phyloP scores from a whole-genome alignment of 352 stramenopile genomes.

The Globisporangium canariense region DNA sequence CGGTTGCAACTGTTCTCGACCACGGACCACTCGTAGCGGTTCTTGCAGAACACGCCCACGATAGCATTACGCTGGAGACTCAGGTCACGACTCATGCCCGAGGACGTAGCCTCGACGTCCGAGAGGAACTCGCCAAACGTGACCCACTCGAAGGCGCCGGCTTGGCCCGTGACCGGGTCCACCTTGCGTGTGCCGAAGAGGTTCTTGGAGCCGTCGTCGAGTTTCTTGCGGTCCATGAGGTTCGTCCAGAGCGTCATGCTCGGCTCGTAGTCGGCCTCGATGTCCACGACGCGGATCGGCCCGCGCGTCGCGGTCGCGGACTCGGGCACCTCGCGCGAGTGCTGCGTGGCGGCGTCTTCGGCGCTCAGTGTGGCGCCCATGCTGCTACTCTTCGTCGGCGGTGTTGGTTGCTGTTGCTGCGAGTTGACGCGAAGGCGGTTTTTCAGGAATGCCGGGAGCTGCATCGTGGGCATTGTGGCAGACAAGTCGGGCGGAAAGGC shows the following conservation, averaged over 20 bases:
- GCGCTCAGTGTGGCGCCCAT: conserved; percentile 5
- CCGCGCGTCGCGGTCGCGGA: conserved; percentile 17
- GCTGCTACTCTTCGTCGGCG: neutral
- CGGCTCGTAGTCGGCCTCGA: conserved; percentile 26
- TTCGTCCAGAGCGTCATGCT: conserved; percentile 58
- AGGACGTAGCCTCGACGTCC: conserved; percentile 30
- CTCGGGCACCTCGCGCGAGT: conserved; percentile 17
- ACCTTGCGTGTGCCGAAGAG: conserved; percentile 49
- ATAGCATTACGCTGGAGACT: conserved; percentile 35
- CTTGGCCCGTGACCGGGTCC: conserved; percentile 28
- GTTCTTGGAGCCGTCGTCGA: conserved; percentile 42
- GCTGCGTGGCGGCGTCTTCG: conserved; percentile 2
- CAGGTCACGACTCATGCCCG: conserved; percentile 33
- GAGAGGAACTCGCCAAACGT: conserved; percentile 46
- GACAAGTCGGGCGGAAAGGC: neutral
- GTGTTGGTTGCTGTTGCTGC: neutral
- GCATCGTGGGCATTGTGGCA: neutral
- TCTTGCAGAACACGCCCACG: conserved; percentile 52
- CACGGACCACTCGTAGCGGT: conserved; percentile 56
- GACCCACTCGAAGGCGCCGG: conserved; percentile 44
- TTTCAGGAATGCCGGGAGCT: conserved; percentile 8
- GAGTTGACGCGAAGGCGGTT: conserved; percentile 6
- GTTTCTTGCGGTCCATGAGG: conserved; percentile 36
- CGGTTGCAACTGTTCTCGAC: conserved; percentile 58
- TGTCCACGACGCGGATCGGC: conserved; percentile 20